A percentile compares a stretch with the other conserved stretches of the same genome.
Evolutionary conservation across 2,329 filamentous ascomycete genomes (phyloP).

Genomic region (Madurella mycetomatis): DNA sequence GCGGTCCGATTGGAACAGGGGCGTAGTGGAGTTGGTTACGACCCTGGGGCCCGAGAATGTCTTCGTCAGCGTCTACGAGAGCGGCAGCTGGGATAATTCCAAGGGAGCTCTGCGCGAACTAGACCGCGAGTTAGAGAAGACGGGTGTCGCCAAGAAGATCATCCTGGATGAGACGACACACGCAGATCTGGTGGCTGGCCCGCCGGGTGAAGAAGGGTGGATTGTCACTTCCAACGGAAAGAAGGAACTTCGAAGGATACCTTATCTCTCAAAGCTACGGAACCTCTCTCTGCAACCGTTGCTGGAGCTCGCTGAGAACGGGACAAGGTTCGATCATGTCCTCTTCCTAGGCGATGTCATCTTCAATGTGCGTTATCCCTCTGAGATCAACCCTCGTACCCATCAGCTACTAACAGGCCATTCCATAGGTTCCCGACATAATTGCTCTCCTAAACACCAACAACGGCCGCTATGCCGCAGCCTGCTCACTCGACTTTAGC

Average conservation of each 20-base stretch:
- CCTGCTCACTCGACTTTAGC: constrained; percentile 57
- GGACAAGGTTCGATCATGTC: constrained; percentile 51
- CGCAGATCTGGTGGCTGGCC: constrained; percentile 45
- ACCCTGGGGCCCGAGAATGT: constrained; percentile 58
- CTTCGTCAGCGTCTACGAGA: constrained; percentile 62
- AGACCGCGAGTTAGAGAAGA: constrained; percentile 46
- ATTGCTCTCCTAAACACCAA: constrained; percentile 51
- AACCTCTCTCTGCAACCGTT: constrained; percentile 61
- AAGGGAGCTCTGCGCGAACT: constrained; percentile 58
- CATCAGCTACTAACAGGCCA: constrained; percentile 14
- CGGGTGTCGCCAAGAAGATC: constrained; percentile 51
- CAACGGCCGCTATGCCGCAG: constrained; percentile 52
- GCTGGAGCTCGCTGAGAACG: constrained; percentile 43
- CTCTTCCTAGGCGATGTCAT: constrained; percentile 60
- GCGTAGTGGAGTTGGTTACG: constrained; percentile 51
- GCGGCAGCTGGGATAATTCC: constrained; percentile 63
- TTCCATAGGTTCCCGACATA: constrained; percentile 40
- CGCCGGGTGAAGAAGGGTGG: constrained; percentile 48
- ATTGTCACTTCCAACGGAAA: constrained; percentile 48
- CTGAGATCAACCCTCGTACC: background rate
- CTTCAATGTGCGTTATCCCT: constrained; percentile 42
- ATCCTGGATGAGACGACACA: constrained; percentile 50
- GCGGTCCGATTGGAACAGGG: constrained; percentile 55
- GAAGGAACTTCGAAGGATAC: constrained; percentile 60
- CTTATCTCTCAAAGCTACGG: constrained; percentile 60